phyloP scores from a whole-genome alignment of 257 asterid species.

The Rauvolfia tetraphylla region DNA sequence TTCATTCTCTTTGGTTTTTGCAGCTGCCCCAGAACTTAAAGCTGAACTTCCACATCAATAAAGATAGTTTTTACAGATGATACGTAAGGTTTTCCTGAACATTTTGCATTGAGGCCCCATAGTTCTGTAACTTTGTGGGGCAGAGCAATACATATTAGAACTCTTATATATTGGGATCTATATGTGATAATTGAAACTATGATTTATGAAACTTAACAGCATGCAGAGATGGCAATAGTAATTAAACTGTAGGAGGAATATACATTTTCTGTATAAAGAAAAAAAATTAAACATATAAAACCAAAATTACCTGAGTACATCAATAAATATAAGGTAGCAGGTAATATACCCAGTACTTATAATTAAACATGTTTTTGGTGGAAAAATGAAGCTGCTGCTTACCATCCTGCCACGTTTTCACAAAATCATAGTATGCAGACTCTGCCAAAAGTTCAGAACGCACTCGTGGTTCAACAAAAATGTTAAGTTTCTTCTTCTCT shows the following conservation, averaged over 20 bases:
- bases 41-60: neutral
- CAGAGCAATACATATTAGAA: neutral
- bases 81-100: neutral
- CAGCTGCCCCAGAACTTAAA: neutral
- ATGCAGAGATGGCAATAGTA: neutral
- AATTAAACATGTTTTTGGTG: neutral
- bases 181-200: neutral
- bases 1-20: neutral
- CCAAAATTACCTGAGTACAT: neutral
- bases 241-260: neutral
- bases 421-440: slow-evolving; percentile 62
- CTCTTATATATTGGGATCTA: neutral
- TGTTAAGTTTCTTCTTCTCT: slow-evolving; percentile 61
- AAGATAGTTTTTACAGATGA: neutral
- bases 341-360: neutral
- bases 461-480: slow-evolving; percentile 85
- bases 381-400: slow-evolving; percentile 21
- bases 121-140: neutral
- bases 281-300: neutral
- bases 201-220: neutral
- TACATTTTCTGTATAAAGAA: neutral
- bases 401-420: slow-evolving; percentile 81
- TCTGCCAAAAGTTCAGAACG: slow-evolving; percentile 68
- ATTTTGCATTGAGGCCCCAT: neutral
- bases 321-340: neutral